Evolutionary conservation across 306 rosid species (phyloP).

Genomic region (Trifolium subterraneum): DNA sequence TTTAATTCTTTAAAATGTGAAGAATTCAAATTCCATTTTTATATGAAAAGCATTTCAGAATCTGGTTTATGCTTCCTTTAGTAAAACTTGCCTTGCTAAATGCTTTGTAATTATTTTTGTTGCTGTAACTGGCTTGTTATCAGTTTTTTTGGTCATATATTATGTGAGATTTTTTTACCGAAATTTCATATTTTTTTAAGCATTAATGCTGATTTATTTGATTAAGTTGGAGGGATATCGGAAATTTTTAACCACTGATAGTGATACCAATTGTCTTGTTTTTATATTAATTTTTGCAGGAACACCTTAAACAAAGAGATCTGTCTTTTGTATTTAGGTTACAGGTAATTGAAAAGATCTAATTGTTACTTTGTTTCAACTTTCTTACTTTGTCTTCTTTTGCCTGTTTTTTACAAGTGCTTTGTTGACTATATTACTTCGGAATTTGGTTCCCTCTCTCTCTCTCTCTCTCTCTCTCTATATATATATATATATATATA

Average conservation of each 20-base stretch:
- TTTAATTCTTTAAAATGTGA: constrained; percentile 25
- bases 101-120: constrained; percentile 17
- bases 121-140: constrained; percentile 12
- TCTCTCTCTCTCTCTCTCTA: not conserved
- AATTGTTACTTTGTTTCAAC: constrained; percentile 11
- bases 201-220: constrained; percentile 21
- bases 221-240: constrained; percentile 32
- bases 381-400: constrained; percentile 32
- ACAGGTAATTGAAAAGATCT: constrained; percentile 66
- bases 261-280: constrained; percentile 33
- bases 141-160: constrained; percentile 19
- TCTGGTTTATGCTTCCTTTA: constrained; percentile 26
- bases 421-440: not conserved
- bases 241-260: constrained; percentile 31
- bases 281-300: constrained; percentile 59
- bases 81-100: constrained; percentile 16
- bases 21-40: constrained; percentile 13
- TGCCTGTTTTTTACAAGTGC: constrained; percentile 4
- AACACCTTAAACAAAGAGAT: constrained; percentile 86
- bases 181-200: constrained; percentile 22
- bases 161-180: not conserved
- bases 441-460: not conserved
- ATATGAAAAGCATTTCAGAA: constrained; percentile 5
- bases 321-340: constrained; percentile 94
- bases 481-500: too few relatives aligned